phyloP scores from a whole-genome alignment of 176 grass and related monocot genomes.

The Stipa capillata region DNA sequence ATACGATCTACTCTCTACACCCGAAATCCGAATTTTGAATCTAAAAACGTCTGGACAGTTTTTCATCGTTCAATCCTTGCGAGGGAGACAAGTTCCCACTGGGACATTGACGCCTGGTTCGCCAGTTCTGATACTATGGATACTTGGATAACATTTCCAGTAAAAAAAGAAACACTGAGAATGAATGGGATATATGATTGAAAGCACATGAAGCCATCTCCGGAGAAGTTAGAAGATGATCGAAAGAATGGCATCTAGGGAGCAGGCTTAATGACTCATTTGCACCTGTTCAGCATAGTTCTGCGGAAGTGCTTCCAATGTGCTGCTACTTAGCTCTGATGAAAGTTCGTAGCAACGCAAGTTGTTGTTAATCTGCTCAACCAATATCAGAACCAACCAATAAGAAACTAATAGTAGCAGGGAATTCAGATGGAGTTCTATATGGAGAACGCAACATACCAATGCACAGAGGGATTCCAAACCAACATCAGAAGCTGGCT shows the following conservation, averaged over 20 bases:
- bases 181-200: neutral
- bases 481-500: conserved; percentile 87
- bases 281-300: conserved; percentile 96
- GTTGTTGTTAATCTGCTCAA: conserved; percentile 91
- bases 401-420: conserved; percentile 9
- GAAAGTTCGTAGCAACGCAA: conserved; percentile 84
- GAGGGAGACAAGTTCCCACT: neutral
- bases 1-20: neutral
- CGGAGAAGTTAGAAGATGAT: conserved; percentile 11
- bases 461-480: conserved; percentile 81
- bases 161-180: neutral
- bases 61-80: neutral
- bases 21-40: neutral
- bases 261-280: neutral
- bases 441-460: conserved; percentile 55
- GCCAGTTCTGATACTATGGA: neutral
- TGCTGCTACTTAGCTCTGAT: conserved; percentile 82
- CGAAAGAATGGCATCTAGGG: conserved; percentile 8
- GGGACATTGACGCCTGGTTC: conserved; percentile 4
- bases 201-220: no score
- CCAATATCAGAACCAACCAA: conserved; percentile 27
- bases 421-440: neutral
- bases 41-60: neutral
- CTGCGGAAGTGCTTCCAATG: conserved; percentile 78
- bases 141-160: neutral